These are phyloP conservation scores for Grigorovia humatica DNA, from an alignment of 805 yeast species.

Conservation along the genomic window DNA sequence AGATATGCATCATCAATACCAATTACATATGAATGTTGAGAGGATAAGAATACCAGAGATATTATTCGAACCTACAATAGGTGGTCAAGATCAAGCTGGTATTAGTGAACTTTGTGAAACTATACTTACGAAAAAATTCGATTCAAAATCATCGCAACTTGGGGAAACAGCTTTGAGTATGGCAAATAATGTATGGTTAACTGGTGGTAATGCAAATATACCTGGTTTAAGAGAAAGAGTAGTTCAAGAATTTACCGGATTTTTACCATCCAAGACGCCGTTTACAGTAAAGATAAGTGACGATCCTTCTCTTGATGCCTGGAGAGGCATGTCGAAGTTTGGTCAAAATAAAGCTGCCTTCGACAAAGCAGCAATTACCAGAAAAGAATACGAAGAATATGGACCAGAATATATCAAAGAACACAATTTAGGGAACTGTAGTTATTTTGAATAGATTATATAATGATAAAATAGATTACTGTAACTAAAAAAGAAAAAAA, in stretches of 20 bases:
- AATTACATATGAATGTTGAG: constrained; percentile 82
- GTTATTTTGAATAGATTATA: constrained; percentile 14
- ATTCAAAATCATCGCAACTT: constrained; percentile 42
- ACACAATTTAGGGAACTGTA: constrained; percentile 62
- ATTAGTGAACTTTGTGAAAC: constrained; percentile 68
- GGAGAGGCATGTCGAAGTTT: constrained; percentile 93
- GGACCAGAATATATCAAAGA: constrained; percentile 87
- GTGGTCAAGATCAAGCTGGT: constrained; percentile 95
- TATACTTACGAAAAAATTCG: constrained; percentile 50
- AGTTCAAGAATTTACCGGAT: constrained; percentile 53
- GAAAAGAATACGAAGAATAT: constrained; percentile 71
- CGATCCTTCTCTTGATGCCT: constrained; percentile 70
- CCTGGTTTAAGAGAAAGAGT: constrained; percentile 60
- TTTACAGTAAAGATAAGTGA: constrained; percentile 51
- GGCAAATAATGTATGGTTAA: constrained; percentile 56
- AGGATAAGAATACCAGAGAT: constrained; percentile 89
- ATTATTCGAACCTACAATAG: constrained; percentile 83
- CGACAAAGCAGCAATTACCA: constrained; percentile 43
- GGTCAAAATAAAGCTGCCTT: constrained; percentile 38
- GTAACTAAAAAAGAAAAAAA: too few species aligned
- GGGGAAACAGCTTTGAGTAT: constrained; percentile 16
- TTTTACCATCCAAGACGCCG: constrained; percentile 59
- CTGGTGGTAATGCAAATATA: constrained; percentile 75
- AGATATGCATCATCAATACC: constrained; percentile 77
- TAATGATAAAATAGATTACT: not conserved